phyloP scores from a whole-genome alignment of 73 alveolate genomes.

The Paraurostyla sp. region DNA sequence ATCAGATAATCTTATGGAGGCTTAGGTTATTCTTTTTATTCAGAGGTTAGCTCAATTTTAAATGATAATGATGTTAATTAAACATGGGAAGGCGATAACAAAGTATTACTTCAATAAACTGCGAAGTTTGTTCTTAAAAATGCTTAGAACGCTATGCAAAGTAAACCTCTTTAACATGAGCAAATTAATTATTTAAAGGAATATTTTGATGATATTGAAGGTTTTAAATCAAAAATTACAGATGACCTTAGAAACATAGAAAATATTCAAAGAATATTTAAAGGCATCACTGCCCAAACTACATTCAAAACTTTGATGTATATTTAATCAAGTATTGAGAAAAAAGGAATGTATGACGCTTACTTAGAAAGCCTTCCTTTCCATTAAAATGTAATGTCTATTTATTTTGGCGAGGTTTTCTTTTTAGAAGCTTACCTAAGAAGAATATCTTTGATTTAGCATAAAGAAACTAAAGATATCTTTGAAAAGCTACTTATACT shows the following conservation, averaged over 20 bases:
- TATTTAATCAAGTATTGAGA: neutral
- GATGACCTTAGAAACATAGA: neutral
- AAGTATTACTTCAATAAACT: slow-evolving; percentile 83
- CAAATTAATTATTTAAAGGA: slow-evolving; percentile 30
- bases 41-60: slow-evolving; percentile 67
- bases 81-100: slow-evolving; percentile 94
- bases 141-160: neutral
- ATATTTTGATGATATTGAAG: slow-evolving; percentile 46
- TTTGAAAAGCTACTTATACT: slow-evolving; percentile 26
- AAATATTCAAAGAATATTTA: slow-evolving; percentile 35
- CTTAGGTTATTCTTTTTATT: slow-evolving; percentile 66
- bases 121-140: slow-evolving; percentile 71
- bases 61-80: slow-evolving; percentile 75
- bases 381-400: neutral
- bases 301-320: slow-evolving; percentile 19
- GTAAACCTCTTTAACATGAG: slow-evolving; percentile 44
- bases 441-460: neutral
- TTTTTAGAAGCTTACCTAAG: slow-evolving; percentile 45
- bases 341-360: slow-evolving; percentile 31
- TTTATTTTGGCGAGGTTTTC: slow-evolving; percentile 26
- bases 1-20: slow-evolving; percentile 23
- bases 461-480: neutral
- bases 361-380: slow-evolving; percentile 33
- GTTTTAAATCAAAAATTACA: neutral
- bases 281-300: slow-evolving; percentile 23